Evolutionary conservation across 805 yeast genomes (phyloP).

Genomic region (Saccharomycopsis capsularis): DNA sequence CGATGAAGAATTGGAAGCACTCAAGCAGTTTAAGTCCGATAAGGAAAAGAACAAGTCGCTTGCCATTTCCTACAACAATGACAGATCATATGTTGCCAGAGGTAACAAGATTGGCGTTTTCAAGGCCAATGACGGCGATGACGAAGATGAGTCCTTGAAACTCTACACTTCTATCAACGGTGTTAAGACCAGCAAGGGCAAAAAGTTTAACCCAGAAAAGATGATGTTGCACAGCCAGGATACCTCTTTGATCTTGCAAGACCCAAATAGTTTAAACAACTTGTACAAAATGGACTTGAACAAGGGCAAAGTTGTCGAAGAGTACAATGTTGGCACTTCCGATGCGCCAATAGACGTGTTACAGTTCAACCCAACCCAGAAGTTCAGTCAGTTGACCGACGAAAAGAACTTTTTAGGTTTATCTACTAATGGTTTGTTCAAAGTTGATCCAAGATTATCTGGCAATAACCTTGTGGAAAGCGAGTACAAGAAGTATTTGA

Average conservation of each 20-base stretch:
- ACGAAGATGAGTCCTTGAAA: conserved; percentile 43
- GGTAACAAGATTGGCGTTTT: conserved; percentile 79
- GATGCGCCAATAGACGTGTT: conserved; percentile 42
- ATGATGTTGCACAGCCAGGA: conserved; percentile 78
- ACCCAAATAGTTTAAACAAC: conserved; percentile 35
- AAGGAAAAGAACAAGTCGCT: conserved; percentile 52
- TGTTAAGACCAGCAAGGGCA: conserved; percentile 44
- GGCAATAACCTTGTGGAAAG: conserved; percentile 54
- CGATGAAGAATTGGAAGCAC: conserved; percentile 29
- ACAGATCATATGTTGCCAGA: conserved; percentile 72
- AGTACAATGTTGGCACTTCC: conserved; percentile 52
- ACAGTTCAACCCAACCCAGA: conserved; percentile 61
- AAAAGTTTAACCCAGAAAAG: conserved; percentile 45
- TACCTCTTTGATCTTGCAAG: conserved; percentile 52
- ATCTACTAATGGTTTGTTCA: conserved; percentile 58
- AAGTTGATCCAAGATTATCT: conserved; percentile 69
- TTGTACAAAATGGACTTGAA: conserved; percentile 73
- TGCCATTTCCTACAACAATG: conserved; percentile 62
- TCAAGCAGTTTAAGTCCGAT: conserved; percentile 22
- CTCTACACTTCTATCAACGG: conserved; percentile 64
- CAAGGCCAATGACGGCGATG: conserved; percentile 46
- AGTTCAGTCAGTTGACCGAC: conserved; percentile 63
- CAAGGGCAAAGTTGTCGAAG: conserved; percentile 78
- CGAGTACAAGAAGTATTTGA: conserved; percentile 46
- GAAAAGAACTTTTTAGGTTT: conserved; percentile 74